Base-by-base conservation (phyloP, 2,329 filamentous ascomycete species). In the Thelonectria olida region DNA sequence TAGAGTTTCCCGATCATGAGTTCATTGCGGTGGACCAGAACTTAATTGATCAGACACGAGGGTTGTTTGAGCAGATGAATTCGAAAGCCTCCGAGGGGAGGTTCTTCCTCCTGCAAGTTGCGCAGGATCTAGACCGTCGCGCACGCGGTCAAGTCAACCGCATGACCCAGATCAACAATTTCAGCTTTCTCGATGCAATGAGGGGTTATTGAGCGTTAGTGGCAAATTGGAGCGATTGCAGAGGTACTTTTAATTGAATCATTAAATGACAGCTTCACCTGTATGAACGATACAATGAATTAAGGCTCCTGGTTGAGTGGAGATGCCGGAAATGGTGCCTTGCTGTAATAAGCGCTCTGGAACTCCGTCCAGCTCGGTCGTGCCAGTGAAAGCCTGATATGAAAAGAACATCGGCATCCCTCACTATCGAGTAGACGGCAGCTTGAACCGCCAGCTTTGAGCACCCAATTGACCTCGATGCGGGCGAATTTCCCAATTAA, bases 21-120 rank as follows among this genome's bases (percentile, higher is more conserved):
- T n/a, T 25, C 9, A 31, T 62, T 2, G 42, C 39, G 50, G 45
- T 53, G 1, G 54, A 59, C n/a, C 50, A 45, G 44, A 49, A 31
- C 31, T 48, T 64, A 36, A 41, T 60, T 20, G 25, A 19, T 0
- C 34, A 50, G 19, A 22, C 28, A 1, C 45, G 34, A 2, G 19
- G 7, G 1, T 38, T 20, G 28, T 62, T 59, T 45, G 54, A 64
- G 3, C 22, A 62, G 3, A 62, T 62, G 51, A 64, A 64, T 22
- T 19, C 41, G 1, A 41, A 56, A 13, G 39, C n/a, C 3, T 64
- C 54, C 2, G 19, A 55, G 15, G 50, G 56, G 1, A 54, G 25
- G n/a, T 64, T 62, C 39, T 55, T 59, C 41, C 54, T 64, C 39
- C 51, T 54, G 9, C 17, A 12, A 2, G 28, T 44, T 6, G 51